Base-by-base conservation (phyloP, 257 asterid genomes). In the Fraxinus excelsior region DNA sequence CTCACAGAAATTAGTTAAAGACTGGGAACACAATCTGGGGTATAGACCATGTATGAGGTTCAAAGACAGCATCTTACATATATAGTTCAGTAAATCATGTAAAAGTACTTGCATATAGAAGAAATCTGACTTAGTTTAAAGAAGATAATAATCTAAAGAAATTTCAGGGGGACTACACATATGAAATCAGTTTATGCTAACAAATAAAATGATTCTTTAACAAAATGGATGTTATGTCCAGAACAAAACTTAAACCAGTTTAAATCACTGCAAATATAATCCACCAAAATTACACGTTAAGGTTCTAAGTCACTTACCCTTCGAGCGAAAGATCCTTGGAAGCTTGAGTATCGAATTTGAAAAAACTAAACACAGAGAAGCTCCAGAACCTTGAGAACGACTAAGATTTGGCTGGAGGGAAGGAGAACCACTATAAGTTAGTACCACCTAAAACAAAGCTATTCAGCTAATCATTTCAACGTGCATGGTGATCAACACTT, bases 401-500 rank as follows among this genome's bases (percentile, higher is more conserved):
- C 51, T 74, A 56, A 76, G 67, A 71, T 80, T 68, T 21, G 26
- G 71, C 82, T 77, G 74, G 51, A 67, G 74, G 26, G 37, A 79
- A 64, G 73, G 8, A 75, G 9, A 38, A 16, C 21, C 77, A 67
- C 35, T 72, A 62, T 70, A 53, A 68, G 77, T 38, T 77, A 67
- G 56, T 38, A 79, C 44, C 76, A 74, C 25, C 23, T 29, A 38
- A 49, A 67, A 73, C 14, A 35, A 80, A 76, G 34, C 67, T 28
- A 38, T 62, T 42, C 31, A 49, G 37, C 53, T 34, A 10, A 64
- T 60, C 34, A 76, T 76, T 79, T 71, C 80, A 77, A 67, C 28
- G 23, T 67, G 38, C 84, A 72, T 72, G 79, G 75, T 67, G 51
- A 79, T 75, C 83, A 71, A 76, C 42, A 29, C 23, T 38, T 7